A percentile compares a stretch with the other conserved stretches of the same genome.
These are phyloP conservation scores for Suhomyces sp. DNA, from an alignment of 805 yeast species.

Conservation along the genomic window DNA sequence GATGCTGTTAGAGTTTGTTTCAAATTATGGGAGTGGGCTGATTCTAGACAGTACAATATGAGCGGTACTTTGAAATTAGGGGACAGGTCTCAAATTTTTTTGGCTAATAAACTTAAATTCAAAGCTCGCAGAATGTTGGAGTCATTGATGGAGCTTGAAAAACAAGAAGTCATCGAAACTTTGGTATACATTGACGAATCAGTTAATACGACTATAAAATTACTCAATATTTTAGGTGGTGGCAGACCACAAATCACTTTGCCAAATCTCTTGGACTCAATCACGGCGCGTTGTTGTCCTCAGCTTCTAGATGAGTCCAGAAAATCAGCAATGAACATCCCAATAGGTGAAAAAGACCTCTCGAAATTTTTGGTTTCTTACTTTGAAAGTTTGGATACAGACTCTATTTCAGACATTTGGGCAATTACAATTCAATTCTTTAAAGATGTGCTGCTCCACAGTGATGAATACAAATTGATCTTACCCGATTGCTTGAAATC, in stretches of 20 bases:
- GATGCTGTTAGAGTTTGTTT: conserved; percentile 54
- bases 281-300: conserved; percentile 45
- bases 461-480: conserved; percentile 45
- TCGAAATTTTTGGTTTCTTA: conserved; percentile 59
- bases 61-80: conserved; percentile 10
- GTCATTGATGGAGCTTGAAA: conserved; percentile 61
- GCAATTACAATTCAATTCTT: conserved; percentile 53
- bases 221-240: conserved; percentile 80
- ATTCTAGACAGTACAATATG: conserved; percentile 25
- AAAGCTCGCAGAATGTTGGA: conserved; percentile 66
- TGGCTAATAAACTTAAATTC: conserved; percentile 60
- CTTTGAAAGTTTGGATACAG: conserved; percentile 63
- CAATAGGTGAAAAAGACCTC: conserved; percentile 44
- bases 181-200: conserved; percentile 42
- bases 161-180: conserved; percentile 68
- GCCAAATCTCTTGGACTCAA: conserved; percentile 60
- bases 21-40: conserved; percentile 71
- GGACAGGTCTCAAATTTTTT: conserved; percentile 32
- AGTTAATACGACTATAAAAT: conserved; percentile 38
- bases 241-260: conserved; percentile 73
- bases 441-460: conserved; percentile 52
- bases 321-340: conserved; percentile 47
- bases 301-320: conserved; percentile 25
- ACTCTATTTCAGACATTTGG: conserved; percentile 81
- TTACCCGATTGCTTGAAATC: conserved; percentile 55